Evolutionary conservation across 2,329 filamentous ascomycete species (phyloP).

Genomic region (Hawksworthiomyces lignivorus): DNA sequence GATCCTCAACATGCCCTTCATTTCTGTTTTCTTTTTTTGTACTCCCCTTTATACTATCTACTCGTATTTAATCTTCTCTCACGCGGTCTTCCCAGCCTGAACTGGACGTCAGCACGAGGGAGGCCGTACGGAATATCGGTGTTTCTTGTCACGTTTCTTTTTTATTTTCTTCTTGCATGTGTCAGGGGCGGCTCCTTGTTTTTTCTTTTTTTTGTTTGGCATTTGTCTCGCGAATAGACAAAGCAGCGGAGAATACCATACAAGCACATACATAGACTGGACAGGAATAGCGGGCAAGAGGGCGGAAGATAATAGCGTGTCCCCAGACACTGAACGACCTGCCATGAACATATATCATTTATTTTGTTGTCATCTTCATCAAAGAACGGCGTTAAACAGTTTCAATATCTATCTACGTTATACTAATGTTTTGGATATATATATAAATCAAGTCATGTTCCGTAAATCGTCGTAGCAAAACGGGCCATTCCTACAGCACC

Average conservation of each 20-base stretch:
- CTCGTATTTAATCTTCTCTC: constrained; percentile 3
- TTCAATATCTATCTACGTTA: too few relatives aligned
- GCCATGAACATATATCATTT: constrained; percentile 7
- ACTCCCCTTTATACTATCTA: not conserved
- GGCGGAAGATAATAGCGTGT: constrained; percentile 4
- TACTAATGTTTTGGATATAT: not conserved
- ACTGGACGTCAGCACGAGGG: constrained; percentile 10
- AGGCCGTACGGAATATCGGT: too few relatives aligned
- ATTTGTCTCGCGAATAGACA: not conserved
- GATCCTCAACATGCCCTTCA: not conserved
- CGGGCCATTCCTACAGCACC: too few relatives aligned
- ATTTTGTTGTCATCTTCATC: too few relatives aligned
- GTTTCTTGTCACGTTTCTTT: constrained; percentile 4
- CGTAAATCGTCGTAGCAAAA: too few relatives aligned
- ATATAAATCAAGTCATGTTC: not conserved
- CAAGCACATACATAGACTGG: too few relatives aligned
- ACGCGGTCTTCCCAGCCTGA: constrained; percentile 4
- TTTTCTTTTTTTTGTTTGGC: not conserved
- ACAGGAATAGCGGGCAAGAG: too few relatives aligned
- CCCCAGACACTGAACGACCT: not conserved
- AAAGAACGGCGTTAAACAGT: too few relatives aligned
- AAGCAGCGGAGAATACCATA: too few relatives aligned
- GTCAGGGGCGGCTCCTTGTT: too few relatives aligned
- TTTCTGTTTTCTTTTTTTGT: not conserved
- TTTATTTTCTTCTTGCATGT: constrained; percentile 4